Evolutionary conservation across 2,329 filamentous ascomycete genomes (phyloP), one percentile per base, ranked within the genome.

Genomic region (Xylaria sp.): DNA sequence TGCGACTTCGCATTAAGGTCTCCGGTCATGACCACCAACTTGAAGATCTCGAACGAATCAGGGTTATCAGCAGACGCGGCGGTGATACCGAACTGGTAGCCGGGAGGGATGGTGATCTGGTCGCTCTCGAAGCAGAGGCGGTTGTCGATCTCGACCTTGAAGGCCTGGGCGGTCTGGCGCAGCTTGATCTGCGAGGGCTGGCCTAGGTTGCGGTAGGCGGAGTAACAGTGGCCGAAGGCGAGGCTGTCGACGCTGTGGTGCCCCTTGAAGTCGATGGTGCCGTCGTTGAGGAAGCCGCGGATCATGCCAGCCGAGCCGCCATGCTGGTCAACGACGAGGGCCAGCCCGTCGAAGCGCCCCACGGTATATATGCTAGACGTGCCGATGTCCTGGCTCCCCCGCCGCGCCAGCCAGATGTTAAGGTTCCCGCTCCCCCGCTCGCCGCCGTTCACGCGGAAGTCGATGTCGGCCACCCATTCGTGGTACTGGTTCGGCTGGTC

Each of bases 41-140:
- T 96, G 82, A 93, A 95, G 67, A 97, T 77, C 77, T 99, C 95
- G 72, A 97, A 96, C 4, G 92, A 96, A 78, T 99, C 95, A 0
- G 95, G 93, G 70, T 88, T 93, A 68, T 98, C 94, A 29, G 92
- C 91, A 3, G 92, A 94, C 15, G 92, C 91, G 41, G 94, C 95
- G 11, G 90, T 92, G 68, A 99, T 80, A 70, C 95, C 95, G 68
- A 97, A 91, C 74, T 86, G 85, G 80, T 98, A 96, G 68, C 91
- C 91, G 1, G 83, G 71, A 3, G 94, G 95, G 23, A 99, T 84
- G 63, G 81, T 82, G 71, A 98, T 84, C 81, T 92, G 90, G 76
- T 88, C 80, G 54, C 88, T 94, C 73, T 92, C 86, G 79, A 99
- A 97, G 81, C 95, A 99, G 40, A 86, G 79, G 54, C 84, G 82